A percentile compares a stretch with the other conserved stretches of the same genome.
phyloP scores from a whole-genome alignment of 768 basidiomycete genomes.

The Lactifluus subvellereus region DNA sequence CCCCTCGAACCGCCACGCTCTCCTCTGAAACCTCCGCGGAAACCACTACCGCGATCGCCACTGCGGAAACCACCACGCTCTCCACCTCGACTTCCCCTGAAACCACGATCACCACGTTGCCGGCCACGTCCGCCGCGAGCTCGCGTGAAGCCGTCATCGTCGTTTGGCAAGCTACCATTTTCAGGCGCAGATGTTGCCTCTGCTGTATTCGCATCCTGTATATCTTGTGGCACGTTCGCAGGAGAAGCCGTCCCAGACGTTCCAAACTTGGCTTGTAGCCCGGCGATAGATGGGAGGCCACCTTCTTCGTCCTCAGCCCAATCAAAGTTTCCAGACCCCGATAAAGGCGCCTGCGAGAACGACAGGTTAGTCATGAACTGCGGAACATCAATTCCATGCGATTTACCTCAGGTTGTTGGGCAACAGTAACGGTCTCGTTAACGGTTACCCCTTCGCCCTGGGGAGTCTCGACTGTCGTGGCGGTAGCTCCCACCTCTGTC shows the following conservation, averaged over 20 bases:
- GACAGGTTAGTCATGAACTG: neutral
- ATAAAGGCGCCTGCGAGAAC: conserved; percentile 16
- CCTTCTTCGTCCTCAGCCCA: conserved; percentile 83
- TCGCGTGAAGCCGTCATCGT: conserved; percentile 56
- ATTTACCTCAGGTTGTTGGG: conserved; percentile 16
- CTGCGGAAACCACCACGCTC: conserved; percentile 23
- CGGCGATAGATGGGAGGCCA: conserved; percentile 71
- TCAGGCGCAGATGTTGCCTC: conserved; percentile 26
- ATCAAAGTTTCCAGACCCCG: conserved; percentile 45
- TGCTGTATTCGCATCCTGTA: conserved; percentile 27
- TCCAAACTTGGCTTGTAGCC: conserved; percentile 71
- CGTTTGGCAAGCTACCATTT: conserved; percentile 31
- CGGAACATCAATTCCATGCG: neutral
- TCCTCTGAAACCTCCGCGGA: conserved; percentile 38
- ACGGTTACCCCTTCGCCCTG: conserved; percentile 5
- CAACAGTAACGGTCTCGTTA: conserved; percentile 4
- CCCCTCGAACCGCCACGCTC: conserved; percentile 29
- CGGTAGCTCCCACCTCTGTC: conserved; percentile 1
- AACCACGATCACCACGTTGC: conserved; percentile 18
- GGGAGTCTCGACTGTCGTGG: conserved; percentile 4
- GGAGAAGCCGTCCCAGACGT: conserved; percentile 44
- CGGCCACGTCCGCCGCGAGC: conserved; percentile 25
- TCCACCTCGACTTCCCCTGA: conserved; percentile 18
- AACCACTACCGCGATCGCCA: conserved; percentile 35
- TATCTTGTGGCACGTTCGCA: conserved; percentile 32